phyloP scores from a whole-genome alignment of 805 yeast species.

The Monosporozyma siamensis region DNA sequence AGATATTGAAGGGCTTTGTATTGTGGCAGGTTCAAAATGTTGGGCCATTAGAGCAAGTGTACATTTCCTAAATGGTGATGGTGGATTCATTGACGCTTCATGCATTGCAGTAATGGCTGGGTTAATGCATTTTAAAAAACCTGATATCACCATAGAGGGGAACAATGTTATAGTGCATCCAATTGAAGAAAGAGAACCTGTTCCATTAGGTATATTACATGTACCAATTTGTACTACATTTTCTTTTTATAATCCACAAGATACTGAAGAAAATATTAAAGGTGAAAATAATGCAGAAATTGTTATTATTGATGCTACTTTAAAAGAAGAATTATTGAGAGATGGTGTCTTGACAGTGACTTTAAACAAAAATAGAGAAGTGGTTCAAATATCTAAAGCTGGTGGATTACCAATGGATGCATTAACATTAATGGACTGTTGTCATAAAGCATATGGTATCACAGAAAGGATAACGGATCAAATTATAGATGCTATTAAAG shows the following conservation, averaged over 20 bases:
- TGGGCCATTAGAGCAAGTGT: conserved; percentile 90
- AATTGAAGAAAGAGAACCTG: conserved; percentile 74
- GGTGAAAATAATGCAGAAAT: conserved; percentile 55
- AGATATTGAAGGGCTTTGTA: conserved; percentile 84
- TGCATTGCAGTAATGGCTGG: conserved; percentile 88
- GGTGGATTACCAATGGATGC: conserved; percentile 87
- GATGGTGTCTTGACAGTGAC: conserved; percentile 80
- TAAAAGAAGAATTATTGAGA: conserved; percentile 66
- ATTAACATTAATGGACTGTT: conserved; percentile 53
- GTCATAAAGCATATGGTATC: conserved; percentile 52
- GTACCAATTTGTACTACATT: conserved; percentile 85
- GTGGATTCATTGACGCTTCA: conserved; percentile 83
- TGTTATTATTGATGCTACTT: conserved; percentile 63
- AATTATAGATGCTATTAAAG: conserved; percentile 46
- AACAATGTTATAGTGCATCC: conserved; percentile 60
- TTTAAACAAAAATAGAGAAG: conserved; percentile 78
- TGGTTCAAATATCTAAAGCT: conserved; percentile 81
- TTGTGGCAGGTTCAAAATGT: conserved; percentile 81
- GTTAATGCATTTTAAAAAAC: conserved; percentile 70
- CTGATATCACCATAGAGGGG: conserved; percentile 68
- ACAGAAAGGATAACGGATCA: conserved; percentile 57
- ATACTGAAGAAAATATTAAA: conserved; percentile 58
- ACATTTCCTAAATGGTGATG: conserved; percentile 83
- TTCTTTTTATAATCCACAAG: conserved; percentile 67
- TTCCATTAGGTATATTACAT: conserved; percentile 75